Percentiles rank a stretch among this genome's conserved stretches.
Evolutionary conservation across 1,284 basidiomycete genomes (phyloP).

Genomic region (Apiotrichum mycotoxinovorans): DNA sequence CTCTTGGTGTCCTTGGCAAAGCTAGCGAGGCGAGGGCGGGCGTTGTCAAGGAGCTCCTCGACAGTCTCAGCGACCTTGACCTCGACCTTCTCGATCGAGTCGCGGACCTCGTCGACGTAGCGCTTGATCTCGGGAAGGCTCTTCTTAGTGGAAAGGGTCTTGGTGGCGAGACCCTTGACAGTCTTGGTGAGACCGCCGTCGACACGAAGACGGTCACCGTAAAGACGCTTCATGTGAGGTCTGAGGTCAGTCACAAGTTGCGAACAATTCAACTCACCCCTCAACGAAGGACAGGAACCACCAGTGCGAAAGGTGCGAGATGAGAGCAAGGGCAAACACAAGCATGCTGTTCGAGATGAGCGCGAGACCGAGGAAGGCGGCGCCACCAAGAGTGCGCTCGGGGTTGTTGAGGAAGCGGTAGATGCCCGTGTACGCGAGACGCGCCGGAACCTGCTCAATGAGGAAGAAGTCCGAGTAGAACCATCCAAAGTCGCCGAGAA

Average conservation of each 20-base stretch:
- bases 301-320: conserved; percentile 80
- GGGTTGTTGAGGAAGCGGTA: conserved; percentile 97
- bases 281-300: conserved; percentile 88
- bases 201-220: conserved; percentile 85
- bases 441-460: conserved; percentile 77
- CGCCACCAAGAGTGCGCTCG: conserved; percentile 85
- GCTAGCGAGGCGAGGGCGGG: conserved; percentile 64
- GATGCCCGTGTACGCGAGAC: conserved; percentile 93
- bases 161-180: conserved; percentile 80
- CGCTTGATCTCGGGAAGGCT: conserved; percentile 69
- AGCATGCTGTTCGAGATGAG: conserved; percentile 85
- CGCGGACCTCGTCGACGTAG: conserved; percentile 83
- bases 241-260: conserved; percentile 51
- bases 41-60: conserved; percentile 84
- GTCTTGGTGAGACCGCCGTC: conserved; percentile 97
- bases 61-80: conserved; percentile 85
- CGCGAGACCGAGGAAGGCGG: conserved; percentile 88
- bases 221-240: conserved; percentile 94
- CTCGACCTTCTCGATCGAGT: conserved; percentile 90
- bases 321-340: conserved; percentile 75
- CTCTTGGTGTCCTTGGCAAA: conserved; percentile 89
- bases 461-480: conserved; percentile 99
- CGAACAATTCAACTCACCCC: conserved; percentile 63
- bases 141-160: conserved; percentile 57
- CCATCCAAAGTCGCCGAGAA: conserved; percentile 92